phyloP scores from a whole-genome alignment of 108 stramenopile species.

The Discostella stelligeroides region DNA sequence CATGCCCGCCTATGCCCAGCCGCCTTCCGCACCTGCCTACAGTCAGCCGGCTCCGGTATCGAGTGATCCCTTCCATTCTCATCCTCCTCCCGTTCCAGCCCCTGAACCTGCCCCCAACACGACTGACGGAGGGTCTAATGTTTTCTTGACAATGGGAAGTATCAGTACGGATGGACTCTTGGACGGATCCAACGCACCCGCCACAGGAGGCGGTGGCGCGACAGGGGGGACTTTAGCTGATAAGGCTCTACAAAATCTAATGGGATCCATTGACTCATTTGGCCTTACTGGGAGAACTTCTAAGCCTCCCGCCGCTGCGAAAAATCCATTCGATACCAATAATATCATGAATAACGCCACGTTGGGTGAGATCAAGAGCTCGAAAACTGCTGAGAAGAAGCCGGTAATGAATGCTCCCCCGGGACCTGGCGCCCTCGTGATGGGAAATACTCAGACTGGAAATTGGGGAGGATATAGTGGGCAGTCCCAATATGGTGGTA shows the following conservation, averaged over 20 bases:
- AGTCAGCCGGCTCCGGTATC: slow-evolving; percentile 6
- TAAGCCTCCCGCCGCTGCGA: slow-evolving; percentile 23
- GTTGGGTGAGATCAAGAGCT: slow-evolving; percentile 47
- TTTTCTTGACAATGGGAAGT: slow-evolving; percentile 34
- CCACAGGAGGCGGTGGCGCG: slow-evolving; percentile 11
- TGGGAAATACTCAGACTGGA: slow-evolving; percentile 63
- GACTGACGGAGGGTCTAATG: slow-evolving; percentile 9
- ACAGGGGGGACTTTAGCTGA: slow-evolving; percentile 35
- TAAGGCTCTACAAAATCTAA: slow-evolving; percentile 41
- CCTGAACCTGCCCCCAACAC: slow-evolving; percentile 14
- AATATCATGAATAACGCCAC: slow-evolving; percentile 62
- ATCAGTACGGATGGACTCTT: slow-evolving; percentile 54
- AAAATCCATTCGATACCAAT: slow-evolving; percentile 48
- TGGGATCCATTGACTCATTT: slow-evolving; percentile 44
- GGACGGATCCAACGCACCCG: neutral
- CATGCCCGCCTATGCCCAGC: slow-evolving; percentile 17
- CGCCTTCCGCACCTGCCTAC: slow-evolving; percentile 16
- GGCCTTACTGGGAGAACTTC: slow-evolving; percentile 31
- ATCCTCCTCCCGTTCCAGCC: slow-evolving; percentile 5
- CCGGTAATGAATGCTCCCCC: slow-evolving; percentile 55
- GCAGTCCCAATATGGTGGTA: slow-evolving; percentile 33
- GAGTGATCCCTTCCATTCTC: slow-evolving; percentile 9
- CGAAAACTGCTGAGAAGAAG: slow-evolving; percentile 39
- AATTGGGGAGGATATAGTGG: slow-evolving; percentile 66
- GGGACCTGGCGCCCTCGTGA: slow-evolving; percentile 63